Percentiles rank a stretch among this genome's conserved stretches.
phyloP scores from a whole-genome alignment of 345 rosid genomes.

The Murraya paniculata region DNA sequence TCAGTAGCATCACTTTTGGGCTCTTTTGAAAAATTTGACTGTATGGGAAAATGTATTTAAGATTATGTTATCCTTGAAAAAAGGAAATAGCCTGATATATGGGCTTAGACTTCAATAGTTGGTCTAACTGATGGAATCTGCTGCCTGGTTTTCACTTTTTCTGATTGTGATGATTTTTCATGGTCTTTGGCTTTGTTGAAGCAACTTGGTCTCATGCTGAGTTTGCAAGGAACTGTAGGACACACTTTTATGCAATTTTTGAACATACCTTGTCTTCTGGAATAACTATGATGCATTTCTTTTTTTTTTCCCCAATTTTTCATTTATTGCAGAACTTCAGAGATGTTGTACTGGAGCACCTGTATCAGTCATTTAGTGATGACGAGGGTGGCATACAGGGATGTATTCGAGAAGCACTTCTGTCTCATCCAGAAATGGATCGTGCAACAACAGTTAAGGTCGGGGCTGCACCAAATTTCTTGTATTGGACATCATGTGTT shows the following conservation, averaged over 20 bases:
- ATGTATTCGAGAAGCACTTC: constrained; percentile 50
- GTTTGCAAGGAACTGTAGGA: constrained; percentile 16
- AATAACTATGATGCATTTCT: constrained; percentile 12
- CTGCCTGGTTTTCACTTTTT: neutral
- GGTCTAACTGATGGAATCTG: neutral
- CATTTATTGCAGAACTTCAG: constrained; percentile 33
- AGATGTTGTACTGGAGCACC: constrained; percentile 41
- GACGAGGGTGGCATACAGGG: constrained; percentile 44
- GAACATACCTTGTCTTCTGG: constrained; percentile 13
- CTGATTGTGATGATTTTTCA: neutral
- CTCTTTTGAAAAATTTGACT: neutral
- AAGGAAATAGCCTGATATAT: neutral
- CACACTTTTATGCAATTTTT: constrained; percentile 17
- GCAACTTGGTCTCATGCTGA: constrained; percentile 26
- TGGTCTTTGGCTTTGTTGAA: constrained; percentile 8
- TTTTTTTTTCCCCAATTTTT: constrained; percentile 9
- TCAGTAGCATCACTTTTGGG: neutral
- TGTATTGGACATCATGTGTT: neutral
- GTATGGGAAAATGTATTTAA: neutral
- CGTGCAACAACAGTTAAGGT: constrained; percentile 36
- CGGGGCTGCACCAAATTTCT: constrained; percentile 10
- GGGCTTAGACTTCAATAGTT: neutral
- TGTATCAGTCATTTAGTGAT: constrained; percentile 41
- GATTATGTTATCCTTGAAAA: neutral
- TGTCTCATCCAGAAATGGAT: constrained; percentile 21